A percentile compares a stretch with the other conserved stretches of the same genome.
These are phyloP conservation scores for Phaeotremella skinneri DNA, from an alignment of 768 basidiomycete genomes.

Conservation along the genomic window DNA sequence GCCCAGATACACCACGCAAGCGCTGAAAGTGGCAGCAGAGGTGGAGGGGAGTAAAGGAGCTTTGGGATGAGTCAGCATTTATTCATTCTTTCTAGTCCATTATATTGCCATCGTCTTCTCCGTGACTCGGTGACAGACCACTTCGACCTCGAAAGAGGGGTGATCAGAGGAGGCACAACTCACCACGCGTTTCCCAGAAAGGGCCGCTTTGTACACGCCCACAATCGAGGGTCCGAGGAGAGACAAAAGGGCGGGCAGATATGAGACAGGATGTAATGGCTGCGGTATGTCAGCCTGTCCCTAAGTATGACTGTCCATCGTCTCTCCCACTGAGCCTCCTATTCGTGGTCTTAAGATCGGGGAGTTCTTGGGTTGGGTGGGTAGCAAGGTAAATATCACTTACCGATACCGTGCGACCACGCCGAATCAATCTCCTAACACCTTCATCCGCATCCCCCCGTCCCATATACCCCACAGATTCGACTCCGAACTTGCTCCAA, in stretches of 20 bases:
- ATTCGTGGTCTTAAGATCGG: too few relatives aligned
- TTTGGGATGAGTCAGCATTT: conserved; percentile 6
- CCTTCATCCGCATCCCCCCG: conserved; percentile 7
- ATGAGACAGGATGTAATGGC: conserved; percentile 38
- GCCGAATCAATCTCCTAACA: conserved; percentile 11
- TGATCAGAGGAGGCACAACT: conserved; percentile 8
- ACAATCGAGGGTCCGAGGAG: conserved; percentile 41
- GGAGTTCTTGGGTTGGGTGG: too few relatives aligned
- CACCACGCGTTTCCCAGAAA: conserved; percentile 41
- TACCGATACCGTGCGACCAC: conserved; percentile 15
- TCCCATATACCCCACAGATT: neutral
- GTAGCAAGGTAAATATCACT: conserved; percentile 4
- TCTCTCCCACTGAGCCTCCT: neutral
- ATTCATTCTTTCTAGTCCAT: neutral
- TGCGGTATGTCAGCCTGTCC: neutral
- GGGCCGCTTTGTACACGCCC: conserved; percentile 41
- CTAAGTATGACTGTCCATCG: neutral
- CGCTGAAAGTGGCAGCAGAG: conserved; percentile 39
- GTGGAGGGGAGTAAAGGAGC: conserved; percentile 47
- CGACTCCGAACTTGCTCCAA: conserved; percentile 1
- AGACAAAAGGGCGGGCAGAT: conserved; percentile 33
- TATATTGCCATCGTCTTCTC: neutral
- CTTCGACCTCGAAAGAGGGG: too few relatives aligned
- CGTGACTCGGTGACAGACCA: too few relatives aligned
- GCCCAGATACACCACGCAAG: conserved; percentile 47